phyloP scores from a whole-genome alignment of 2,329 filamentous ascomycete species.

The Blastomyces gilchristii region DNA sequence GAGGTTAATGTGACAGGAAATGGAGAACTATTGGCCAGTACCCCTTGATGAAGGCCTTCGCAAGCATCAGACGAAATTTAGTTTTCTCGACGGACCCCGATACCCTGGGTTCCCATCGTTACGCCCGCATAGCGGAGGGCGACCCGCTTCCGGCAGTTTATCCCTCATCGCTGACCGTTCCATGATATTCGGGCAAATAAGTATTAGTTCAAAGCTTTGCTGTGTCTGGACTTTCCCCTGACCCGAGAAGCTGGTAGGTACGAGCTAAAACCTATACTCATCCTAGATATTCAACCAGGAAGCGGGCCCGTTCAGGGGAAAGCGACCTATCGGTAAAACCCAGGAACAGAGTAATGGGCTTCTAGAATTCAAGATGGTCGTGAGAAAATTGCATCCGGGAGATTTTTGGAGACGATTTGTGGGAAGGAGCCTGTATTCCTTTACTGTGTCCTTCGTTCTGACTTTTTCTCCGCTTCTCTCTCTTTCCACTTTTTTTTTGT shows the following conservation, averaged over 20 bases:
- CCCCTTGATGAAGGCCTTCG: background rate
- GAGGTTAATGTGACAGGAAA: background rate
- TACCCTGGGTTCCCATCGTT: background rate
- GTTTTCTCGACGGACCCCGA: background rate
- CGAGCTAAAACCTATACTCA: background rate
- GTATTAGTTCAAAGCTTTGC: background rate
- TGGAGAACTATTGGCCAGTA: background rate
- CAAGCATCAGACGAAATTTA: background rate
- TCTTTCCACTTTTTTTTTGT: background rate
- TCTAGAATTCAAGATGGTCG: background rate
- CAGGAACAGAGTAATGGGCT: background rate
- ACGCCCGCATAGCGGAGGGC: background rate
- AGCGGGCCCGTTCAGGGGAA: background rate
- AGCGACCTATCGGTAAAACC: background rate
- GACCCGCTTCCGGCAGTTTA: background rate
- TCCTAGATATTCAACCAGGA: background rate
- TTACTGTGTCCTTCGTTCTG: background rate
- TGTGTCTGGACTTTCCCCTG: background rate
- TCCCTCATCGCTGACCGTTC: background rate
- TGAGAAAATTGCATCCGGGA: background rate
- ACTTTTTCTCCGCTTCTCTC: background rate
- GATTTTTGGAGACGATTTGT: background rate
- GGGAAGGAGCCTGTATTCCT: background rate
- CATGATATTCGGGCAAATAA: background rate
- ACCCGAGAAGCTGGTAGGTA: background rate